A percentile compares a stretch with the other conserved stretches of the same genome.
These are phyloP conservation scores for Fusarium clavum DNA, from an alignment of 2,329 filamentous ascomycete genomes.

Conservation along the genomic window DNA sequence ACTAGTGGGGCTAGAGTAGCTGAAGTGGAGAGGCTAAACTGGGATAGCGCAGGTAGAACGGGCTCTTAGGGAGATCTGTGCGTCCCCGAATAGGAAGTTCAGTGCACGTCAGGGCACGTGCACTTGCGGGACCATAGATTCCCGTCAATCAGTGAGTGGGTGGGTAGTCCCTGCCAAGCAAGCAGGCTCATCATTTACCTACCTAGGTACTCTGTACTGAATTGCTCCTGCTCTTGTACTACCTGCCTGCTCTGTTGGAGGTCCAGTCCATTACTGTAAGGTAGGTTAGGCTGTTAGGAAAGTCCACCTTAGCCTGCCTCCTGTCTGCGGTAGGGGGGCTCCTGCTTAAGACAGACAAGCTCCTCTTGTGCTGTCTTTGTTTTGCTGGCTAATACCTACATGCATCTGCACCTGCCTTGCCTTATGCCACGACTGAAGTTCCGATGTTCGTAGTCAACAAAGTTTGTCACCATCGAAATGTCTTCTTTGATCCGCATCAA, in stretches of 20 bases:
- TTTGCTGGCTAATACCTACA: neutral
- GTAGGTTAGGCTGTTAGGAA: neutral
- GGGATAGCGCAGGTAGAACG: conserved; percentile 22
- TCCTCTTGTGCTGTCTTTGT: neutral
- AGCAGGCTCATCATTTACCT: conserved; percentile 23
- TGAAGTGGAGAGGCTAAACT: conserved; percentile 30
- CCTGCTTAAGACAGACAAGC: neutral
- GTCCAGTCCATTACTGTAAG: neutral
- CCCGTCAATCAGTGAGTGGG: conserved; percentile 29
- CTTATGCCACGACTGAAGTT: neutral
- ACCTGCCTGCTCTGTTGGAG: neutral
- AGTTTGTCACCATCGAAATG: neutral
- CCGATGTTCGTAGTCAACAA: neutral
- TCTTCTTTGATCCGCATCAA: neutral
- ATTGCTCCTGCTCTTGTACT: neutral
- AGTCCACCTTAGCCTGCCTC: neutral
- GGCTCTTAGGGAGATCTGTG: conserved; percentile 27
- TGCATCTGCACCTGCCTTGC: neutral
- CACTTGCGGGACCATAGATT: conserved; percentile 40
- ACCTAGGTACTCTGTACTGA: neutral
- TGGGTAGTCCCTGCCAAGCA: conserved; percentile 32
- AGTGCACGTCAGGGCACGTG: conserved; percentile 39
- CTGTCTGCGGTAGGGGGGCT: neutral
- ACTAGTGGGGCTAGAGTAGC: conserved; percentile 9
- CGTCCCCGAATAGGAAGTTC: conserved; percentile 31